phyloP scores from a whole-genome alignment of 371 early-diverging fungal genomes.

The Rhizoclosmatium hyalinum region DNA sequence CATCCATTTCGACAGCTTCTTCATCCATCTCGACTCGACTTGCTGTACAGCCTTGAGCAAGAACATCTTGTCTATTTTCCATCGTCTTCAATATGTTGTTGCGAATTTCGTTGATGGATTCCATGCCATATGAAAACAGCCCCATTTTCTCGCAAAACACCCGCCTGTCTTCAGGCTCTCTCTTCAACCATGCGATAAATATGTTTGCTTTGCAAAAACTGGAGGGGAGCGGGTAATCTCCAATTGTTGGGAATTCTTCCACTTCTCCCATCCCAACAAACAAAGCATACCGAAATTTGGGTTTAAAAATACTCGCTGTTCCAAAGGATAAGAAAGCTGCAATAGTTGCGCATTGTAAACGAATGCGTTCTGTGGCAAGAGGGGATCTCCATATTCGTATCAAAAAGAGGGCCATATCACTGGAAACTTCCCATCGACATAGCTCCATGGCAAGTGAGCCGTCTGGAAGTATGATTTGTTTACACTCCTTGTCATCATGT shows the following conservation, averaged over 20 bases:
- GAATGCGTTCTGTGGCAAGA: not conserved
- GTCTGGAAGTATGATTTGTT: slow-evolving; percentile 11
- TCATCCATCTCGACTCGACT: not conserved
- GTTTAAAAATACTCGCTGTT: slow-evolving; percentile 2
- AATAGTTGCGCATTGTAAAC: slow-evolving; percentile 19
- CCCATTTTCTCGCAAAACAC: slow-evolving; percentile 12
- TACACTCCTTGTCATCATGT: not conserved
- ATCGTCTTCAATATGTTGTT: not conserved
- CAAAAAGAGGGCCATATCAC: slow-evolving; percentile 17
- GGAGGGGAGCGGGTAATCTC: not conserved
- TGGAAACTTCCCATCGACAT: slow-evolving; percentile 10
- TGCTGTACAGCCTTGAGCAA: not conserved
- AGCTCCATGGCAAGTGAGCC: slow-evolving; percentile 30
- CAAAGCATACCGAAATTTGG: not conserved
- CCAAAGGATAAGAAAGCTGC: slow-evolving; percentile 23
- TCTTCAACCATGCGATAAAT: not conserved
- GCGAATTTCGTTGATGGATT: slow-evolving; percentile 7
- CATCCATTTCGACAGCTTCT: not conserved
- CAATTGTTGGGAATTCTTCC: not conserved
- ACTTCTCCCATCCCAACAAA: not conserved
- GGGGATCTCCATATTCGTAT: slow-evolving; percentile 23
- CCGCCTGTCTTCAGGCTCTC: not conserved
- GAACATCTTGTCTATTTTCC: not conserved
- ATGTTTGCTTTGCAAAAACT: slow-evolving; percentile 22
- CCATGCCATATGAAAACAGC: slow-evolving; percentile 7